These are phyloP conservation scores for Houttuynia cordata DNA, from an alignment of 164 flowering plant species.

Conservation along the genomic window DNA sequence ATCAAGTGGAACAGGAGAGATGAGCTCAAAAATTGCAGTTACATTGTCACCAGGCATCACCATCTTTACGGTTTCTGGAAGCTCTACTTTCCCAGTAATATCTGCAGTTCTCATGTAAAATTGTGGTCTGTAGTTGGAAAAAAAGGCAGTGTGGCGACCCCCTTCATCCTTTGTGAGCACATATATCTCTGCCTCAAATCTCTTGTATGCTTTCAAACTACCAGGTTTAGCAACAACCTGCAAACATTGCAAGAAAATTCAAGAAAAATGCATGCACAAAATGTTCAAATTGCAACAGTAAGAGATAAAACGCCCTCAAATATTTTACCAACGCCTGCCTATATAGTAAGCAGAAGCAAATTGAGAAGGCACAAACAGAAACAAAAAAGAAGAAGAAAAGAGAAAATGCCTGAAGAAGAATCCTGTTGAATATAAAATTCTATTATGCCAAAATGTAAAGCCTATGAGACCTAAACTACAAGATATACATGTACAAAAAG, in stretches of 20 bases:
- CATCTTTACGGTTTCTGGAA: conserved; percentile 96
- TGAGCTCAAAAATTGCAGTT: conserved; percentile 82
- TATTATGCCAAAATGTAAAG: too few relatives aligned
- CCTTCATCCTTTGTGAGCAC: conserved; percentile 98
- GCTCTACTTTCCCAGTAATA: conserved; percentile 83
- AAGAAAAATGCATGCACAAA: neutral
- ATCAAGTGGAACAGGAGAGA: conserved; percentile 75
- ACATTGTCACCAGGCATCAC: conserved; percentile 99
- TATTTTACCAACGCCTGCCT: conserved; percentile 21
- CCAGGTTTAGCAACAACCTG: conserved; percentile 93
- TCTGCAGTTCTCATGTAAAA: conserved; percentile 96
- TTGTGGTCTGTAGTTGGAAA: conserved; percentile 92
- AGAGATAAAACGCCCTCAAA: neutral
- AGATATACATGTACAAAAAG: too few relatives aligned
- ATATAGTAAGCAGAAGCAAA: conserved; percentile 3
- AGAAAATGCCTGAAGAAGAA: neutral
- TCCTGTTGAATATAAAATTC: neutral
- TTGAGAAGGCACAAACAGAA: neutral
- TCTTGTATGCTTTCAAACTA: conserved; percentile 58
- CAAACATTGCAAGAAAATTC: conserved; percentile 2
- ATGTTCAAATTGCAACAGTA: neutral
- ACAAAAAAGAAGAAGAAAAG: neutral
- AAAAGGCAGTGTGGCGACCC: conserved; percentile 93
- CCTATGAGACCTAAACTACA: too few relatives aligned
- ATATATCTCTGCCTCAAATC: conserved; percentile 90